Evolutionary conservation across 2,329 filamentous ascomycete genomes (phyloP).

Genomic region (Thelonectria rubi): DNA sequence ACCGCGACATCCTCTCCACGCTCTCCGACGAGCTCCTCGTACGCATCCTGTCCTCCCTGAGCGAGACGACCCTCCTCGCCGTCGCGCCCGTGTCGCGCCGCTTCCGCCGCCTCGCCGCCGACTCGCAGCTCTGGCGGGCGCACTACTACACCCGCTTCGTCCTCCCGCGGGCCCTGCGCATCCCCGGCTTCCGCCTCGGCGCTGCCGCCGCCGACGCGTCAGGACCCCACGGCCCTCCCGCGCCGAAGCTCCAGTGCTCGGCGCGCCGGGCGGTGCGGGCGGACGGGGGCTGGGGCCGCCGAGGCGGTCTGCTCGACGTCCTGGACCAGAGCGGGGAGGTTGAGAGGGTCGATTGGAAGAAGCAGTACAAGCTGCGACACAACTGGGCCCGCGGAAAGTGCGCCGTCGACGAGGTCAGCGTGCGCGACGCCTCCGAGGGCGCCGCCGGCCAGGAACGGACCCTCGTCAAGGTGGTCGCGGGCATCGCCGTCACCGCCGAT

Average conservation of each 20-base stretch:
- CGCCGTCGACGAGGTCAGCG: conserved; percentile 78
- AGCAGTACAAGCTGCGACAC: conserved; percentile 85
- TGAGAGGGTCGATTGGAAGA: conserved; percentile 78
- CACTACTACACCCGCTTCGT: conserved; percentile 91
- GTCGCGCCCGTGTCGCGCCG: conserved; percentile 75
- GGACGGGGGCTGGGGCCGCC: conserved; percentile 51
- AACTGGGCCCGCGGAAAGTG: conserved; percentile 91
- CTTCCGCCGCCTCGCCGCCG: conserved; percentile 75
- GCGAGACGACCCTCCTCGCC: conserved; percentile 72
- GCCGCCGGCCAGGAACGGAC: conserved; percentile 61
- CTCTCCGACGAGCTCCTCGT: conserved; percentile 90
- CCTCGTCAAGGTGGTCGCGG: conserved; percentile 80
- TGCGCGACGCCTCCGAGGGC: conserved; percentile 52
- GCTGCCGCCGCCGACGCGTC: conserved; percentile 31
- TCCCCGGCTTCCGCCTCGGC: conserved; percentile 69
- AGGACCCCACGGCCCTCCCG: conserved; percentile 23
- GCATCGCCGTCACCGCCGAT: conserved; percentile 82
- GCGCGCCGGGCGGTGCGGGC: conserved; percentile 56
- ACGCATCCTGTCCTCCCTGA: conserved; percentile 81
- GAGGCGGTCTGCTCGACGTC: conserved; percentile 61
- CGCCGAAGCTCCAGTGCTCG: conserved; percentile 55
- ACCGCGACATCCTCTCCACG: conserved; percentile 70
- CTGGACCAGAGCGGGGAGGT: conserved; percentile 47
- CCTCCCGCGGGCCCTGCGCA: conserved; percentile 77
- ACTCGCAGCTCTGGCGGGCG: conserved; percentile 90